These are phyloP conservation scores for Yamadazyma kanchanaburiensis DNA, from an alignment of 1,139 yeast species.

Conservation along the genomic window DNA sequence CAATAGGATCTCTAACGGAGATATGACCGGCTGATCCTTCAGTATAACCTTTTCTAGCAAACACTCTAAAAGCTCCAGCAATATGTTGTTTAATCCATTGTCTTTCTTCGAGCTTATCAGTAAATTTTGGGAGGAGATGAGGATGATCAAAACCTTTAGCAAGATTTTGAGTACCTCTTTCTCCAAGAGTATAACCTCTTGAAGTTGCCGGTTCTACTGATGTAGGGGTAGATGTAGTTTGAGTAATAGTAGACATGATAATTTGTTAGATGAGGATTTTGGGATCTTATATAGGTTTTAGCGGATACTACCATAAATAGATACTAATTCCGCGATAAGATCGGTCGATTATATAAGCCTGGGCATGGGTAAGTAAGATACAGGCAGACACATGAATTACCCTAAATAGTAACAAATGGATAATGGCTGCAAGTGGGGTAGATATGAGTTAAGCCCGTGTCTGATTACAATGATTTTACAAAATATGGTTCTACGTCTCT, in stretches of 20 bases:
- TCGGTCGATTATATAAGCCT: no score
- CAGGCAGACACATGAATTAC: no score
- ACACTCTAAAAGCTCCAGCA: conserved; percentile 81
- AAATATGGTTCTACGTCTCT: no score
- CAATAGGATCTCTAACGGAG: conserved; percentile 73
- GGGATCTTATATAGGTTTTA: not conserved
- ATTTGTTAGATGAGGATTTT: not conserved
- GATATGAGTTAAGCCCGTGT: no score
- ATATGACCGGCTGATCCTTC: conserved; percentile 84
- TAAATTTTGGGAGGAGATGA: conserved; percentile 48
- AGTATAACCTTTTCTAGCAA: conserved; percentile 69
- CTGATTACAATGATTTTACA: no score
- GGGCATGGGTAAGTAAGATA: no score
- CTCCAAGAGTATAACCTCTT: conserved; percentile 61
- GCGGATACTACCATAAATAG: conserved; percentile 4
- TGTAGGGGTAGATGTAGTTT: conserved; percentile 5
- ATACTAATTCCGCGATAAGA: conserved; percentile 1
- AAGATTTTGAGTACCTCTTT: conserved; percentile 55
- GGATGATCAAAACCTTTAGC: conserved; percentile 50
- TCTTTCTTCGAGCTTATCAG: conserved; percentile 49
- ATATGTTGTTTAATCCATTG: conserved; percentile 67
- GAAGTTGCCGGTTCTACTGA: conserved; percentile 19
- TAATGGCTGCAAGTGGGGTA: no score
- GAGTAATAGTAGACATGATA: conserved; percentile 8
- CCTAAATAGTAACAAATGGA: no score